Conservation (phyloP, 495 filamentous ascomycete species). For the Tuber umbilicatum region DNA sequence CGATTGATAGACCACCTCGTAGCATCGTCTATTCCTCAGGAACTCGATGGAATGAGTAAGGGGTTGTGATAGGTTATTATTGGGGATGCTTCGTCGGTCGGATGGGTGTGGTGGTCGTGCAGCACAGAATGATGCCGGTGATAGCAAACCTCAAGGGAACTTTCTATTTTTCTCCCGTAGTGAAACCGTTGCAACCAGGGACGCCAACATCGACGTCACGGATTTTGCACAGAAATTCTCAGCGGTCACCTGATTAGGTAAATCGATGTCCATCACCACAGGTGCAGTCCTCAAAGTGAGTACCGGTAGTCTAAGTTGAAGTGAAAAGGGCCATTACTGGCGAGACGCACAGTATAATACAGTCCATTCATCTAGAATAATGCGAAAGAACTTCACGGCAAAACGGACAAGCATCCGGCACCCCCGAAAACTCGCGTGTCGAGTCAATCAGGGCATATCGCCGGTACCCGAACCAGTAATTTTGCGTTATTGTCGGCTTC, state of each 20-base stretch:
- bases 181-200: neutral
- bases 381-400: neutral
- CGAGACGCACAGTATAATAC: neutral
- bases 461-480: neutral
- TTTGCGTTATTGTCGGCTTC: neutral
- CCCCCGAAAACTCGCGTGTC: neutral
- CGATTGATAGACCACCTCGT: slow-evolving; percentile 31
- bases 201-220: neutral
- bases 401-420: neutral
- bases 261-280: neutral
- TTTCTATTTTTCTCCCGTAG: neutral
- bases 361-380: neutral
- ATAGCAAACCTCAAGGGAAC: neutral
- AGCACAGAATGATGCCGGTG: neutral
- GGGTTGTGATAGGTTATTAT: neutral
- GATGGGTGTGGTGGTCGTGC: neutral
- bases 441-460: neutral
- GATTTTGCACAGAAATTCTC: neutral
- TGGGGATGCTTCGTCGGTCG: neutral
- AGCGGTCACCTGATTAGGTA: neutral
- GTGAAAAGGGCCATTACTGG: neutral
- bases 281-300: neutral
- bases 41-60: neutral
- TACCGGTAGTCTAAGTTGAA: neutral
- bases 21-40: slow-evolving; percentile 23